These are phyloP conservation scores for Tieghemostelium lacteum DNA, from an alignment of 78 protist genomes.

Conservation along the genomic window DNA sequence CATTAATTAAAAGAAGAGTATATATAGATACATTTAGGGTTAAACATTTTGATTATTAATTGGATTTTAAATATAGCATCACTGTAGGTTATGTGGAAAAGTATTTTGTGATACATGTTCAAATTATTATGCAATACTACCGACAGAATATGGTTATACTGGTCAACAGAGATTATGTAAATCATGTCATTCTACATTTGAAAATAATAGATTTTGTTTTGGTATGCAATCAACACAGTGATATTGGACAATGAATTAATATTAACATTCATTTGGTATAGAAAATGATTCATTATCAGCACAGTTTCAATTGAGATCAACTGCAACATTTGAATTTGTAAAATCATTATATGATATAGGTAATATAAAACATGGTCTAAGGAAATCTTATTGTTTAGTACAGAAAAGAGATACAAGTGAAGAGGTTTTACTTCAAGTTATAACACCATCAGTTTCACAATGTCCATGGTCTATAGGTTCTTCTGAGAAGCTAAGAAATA, in stretches of 20 bases:
- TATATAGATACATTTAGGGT: neutral
- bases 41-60: neutral
- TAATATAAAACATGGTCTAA: conserved; percentile 46
- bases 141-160: conserved; percentile 54
- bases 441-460: conserved; percentile 25
- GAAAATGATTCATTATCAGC: conserved; percentile 58
- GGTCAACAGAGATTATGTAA: conserved; percentile 66
- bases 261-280: neutral
- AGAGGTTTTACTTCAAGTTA: conserved; percentile 13
- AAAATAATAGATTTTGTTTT: conserved; percentile 50
- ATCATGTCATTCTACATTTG: conserved; percentile 44
- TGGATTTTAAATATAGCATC: conserved; percentile 23
- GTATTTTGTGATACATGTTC: conserved; percentile 78
- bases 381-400: conserved; percentile 60
- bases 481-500: conserved; percentile 42
- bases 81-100: conserved; percentile 64
- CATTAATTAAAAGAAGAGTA: conserved; percentile 65
- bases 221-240: conserved; percentile 2
- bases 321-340: conserved; percentile 52
- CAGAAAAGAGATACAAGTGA: conserved; percentile 1
- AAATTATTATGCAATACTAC: conserved; percentile 41
- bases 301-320: conserved; percentile 66
- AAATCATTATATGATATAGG: conserved; percentile 58
- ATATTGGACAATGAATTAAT: neutral
- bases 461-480: conserved; percentile 72